These are phyloP conservation scores for Tricladium varicosporioides DNA, from an alignment of 2,329 filamentous ascomycete species.

Conservation along the genomic window DNA sequence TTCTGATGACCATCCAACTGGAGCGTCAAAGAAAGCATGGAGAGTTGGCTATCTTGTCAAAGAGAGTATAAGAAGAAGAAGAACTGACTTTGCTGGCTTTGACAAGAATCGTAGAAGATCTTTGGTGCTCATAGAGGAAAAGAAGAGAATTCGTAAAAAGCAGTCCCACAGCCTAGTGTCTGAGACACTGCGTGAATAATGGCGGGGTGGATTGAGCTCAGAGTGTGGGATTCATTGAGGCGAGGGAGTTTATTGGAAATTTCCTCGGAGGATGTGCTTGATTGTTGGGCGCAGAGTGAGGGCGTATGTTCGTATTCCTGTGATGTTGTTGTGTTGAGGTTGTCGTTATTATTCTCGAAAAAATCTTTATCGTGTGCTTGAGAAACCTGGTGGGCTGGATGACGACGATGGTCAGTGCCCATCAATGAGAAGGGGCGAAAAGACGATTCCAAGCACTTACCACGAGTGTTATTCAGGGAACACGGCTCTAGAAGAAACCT, in stretches of 20 bases:
- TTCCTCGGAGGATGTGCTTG: background rate
- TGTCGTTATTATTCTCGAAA: background rate
- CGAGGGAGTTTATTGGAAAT: background rate
- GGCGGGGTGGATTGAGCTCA: slow-evolving; percentile 12
- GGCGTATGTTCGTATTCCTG: background rate
- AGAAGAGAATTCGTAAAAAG: slow-evolving; percentile 1
- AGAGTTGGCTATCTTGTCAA: background rate
- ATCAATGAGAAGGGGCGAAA: too few relatives aligned
- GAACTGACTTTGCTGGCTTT: slow-evolving; percentile 84
- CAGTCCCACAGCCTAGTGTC: slow-evolving; percentile 23
- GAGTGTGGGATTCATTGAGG: slow-evolving; percentile 6
- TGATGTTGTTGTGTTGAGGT: background rate
- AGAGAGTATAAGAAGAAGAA: background rate
- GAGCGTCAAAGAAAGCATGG: background rate
- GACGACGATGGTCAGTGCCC: background rate
- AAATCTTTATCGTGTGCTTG: slow-evolving; percentile 5
- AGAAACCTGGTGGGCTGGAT: background rate
- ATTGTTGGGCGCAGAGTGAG: background rate
- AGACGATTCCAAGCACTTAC: background rate
- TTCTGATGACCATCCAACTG: background rate
- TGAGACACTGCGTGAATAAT: slow-evolving; percentile 22
- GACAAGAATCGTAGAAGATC: slow-evolving; percentile 91
- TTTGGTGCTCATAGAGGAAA: slow-evolving; percentile 81
- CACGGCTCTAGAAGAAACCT: background rate
- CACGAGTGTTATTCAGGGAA: background rate